Base-by-base conservation (phyloP, 1,284 basidiomycete genomes). In the Chondrostereum purpureum region DNA sequence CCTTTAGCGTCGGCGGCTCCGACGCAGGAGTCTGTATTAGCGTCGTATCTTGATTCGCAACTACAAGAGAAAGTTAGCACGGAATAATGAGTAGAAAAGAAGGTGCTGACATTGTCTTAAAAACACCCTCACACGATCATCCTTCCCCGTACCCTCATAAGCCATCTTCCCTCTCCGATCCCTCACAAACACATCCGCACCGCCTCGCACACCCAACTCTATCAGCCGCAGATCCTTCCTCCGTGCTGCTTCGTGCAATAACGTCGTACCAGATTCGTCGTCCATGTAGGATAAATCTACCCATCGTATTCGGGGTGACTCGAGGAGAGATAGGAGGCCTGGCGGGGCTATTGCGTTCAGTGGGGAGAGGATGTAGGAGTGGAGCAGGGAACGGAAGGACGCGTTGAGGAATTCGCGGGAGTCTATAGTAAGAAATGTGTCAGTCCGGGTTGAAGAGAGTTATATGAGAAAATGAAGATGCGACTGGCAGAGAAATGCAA, bases 121-220 rank as follows among this genome's bases (percentile, higher is more conserved):
- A 53, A 94, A 92, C 0, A 84, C 86, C 50, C 83, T 78, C 48
- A 95, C 86, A 24, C 83, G 75, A 56, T 95, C 91, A 53, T 92
- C 83, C 59, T 83, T 85, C 13, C 75, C 80, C 41, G 62, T 65
- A 21, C 70, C 75, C 57, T 96, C 92, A 42, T 82, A 73, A 0
- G 89, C 82, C 49, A 83, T 74, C 57, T 83, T 83, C 6, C 93
- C 92, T 43, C 70, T 74, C 23, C 81, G 73, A 63, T 98, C 90
- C 4, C 92, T 75, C 1, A 88, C 85, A 55, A 95, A 94, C 1
- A 96, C 88, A 59, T 96, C 92, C 0, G 90, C 92, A 1, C 93
- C 93, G 10, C 84, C 83, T 42, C 85, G 78, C 1, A 94, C 81
- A 0, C 83, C 85, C 10, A 91, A 72, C 60, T 96, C 90, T 24